Conservation (phyloP, 2,329 filamentous ascomycete genomes). For the Thermoascus crustaceus region DNA sequence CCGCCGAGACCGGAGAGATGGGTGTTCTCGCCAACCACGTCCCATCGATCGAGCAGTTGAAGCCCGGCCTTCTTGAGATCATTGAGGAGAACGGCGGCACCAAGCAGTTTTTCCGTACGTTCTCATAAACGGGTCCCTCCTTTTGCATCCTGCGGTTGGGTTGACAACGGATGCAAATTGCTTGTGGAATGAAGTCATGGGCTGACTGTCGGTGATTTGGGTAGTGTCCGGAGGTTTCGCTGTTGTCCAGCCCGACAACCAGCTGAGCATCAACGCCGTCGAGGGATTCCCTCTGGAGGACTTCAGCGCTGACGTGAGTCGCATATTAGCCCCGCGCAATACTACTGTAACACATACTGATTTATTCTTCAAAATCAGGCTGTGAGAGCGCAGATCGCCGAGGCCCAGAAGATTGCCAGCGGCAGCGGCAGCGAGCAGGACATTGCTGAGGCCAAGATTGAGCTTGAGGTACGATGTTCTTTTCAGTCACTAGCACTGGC, state of each 20-base stretch:
- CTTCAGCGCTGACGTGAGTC: conserved; percentile 72
- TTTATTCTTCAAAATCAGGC: conserved; percentile 39
- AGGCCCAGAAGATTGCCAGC: conserved; percentile 89
- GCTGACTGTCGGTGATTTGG: conserved; percentile 8
- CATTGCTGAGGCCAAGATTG: conserved; percentile 97
- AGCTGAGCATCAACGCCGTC: conserved; percentile 95
- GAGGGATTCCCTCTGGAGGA: conserved; percentile 93
- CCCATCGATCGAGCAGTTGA: conserved; percentile 96
- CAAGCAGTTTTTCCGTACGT: conserved; percentile 99
- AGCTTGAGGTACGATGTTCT: conserved; percentile 70
- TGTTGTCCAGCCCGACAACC: conserved; percentile 88
- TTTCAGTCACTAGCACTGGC: neutral
- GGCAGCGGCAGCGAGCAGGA: conserved; percentile 93
- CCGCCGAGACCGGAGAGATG: conserved; percentile 98
- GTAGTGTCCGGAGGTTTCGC: conserved; percentile 94
- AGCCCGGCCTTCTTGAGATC: conserved; percentile 90
- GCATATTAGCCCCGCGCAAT: neutral
- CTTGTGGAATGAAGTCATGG: conserved; percentile 12
- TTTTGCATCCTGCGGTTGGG: no score
- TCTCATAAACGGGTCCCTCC: conserved; percentile 1
- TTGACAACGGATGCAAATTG: no score
- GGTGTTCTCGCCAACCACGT: conserved; percentile 99
- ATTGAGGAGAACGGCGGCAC: conserved; percentile 77
- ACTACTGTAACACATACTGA: conserved; percentile 4
- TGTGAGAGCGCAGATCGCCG: conserved; percentile 79